These are phyloP conservation scores for Lotus japonicus DNA, from an alignment of 306 rosid species.

Conservation along the genomic window DNA sequence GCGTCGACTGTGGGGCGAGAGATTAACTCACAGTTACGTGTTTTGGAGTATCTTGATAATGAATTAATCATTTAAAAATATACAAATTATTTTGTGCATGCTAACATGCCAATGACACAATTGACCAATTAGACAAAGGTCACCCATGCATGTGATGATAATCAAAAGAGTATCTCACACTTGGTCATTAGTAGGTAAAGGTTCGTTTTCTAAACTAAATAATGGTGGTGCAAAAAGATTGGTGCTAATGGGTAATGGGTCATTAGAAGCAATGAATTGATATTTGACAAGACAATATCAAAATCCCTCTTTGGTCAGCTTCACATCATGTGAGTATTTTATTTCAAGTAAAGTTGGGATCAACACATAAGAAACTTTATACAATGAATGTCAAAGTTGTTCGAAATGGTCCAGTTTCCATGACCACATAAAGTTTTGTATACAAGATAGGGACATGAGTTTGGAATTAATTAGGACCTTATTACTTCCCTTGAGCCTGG, in stretches of 20 bases:
- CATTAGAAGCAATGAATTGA: constrained; percentile 18
- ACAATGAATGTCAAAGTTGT: neutral
- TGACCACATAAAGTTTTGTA: neutral
- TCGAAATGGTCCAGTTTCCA: constrained; percentile 1
- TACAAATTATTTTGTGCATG: neutral
- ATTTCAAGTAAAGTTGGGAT: neutral
- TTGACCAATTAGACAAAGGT: too few species aligned
- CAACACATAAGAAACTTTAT: constrained; percentile 4
- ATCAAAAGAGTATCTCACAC: neutral
- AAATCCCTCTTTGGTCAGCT: neutral
- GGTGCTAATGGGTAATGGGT: neutral
- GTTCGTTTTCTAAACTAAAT: constrained; percentile 24
- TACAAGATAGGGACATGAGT: neutral
- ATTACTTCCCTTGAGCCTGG: neutral
- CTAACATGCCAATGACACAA: neutral
- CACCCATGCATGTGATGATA: too few species aligned
- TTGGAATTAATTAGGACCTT: neutral
- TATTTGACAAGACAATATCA: neutral
- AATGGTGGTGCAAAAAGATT: constrained; percentile 2
- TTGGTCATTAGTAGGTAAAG: constrained; percentile 14
- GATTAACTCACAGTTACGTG: too few species aligned
- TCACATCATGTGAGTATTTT: constrained; percentile 18
- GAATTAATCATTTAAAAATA: too few species aligned
- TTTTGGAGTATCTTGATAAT: too few species aligned
- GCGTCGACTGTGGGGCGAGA: too few species aligned